phyloP scores from a whole-genome alignment of 1,139 yeast genomes.

The Zhuliangozyma parablackwelliae region DNA sequence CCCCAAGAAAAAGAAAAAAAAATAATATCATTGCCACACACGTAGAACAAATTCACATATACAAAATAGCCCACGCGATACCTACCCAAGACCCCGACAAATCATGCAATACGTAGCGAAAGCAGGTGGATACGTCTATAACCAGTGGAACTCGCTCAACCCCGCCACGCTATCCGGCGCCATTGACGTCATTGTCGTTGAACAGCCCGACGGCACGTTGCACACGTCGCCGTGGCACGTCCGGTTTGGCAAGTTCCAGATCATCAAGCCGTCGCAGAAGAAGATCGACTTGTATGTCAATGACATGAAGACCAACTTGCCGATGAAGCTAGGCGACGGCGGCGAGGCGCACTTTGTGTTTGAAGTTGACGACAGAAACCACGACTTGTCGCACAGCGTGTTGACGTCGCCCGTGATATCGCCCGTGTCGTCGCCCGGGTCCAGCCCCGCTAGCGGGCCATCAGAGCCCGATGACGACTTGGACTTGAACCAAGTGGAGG shows the following conservation, averaged over 20 bases:
- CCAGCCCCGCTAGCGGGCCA: constrained; percentile 25
- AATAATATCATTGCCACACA: too few species aligned
- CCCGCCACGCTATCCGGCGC: constrained; percentile 98
- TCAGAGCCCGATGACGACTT: constrained; percentile 10
- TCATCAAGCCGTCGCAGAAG: constrained; percentile 93
- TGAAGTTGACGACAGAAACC: constrained; percentile 70
- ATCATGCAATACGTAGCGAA: constrained; percentile 93
- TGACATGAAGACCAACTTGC: constrained; percentile 74
- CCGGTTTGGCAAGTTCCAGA: constrained; percentile 89
- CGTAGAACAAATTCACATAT: too few species aligned
- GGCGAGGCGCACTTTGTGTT: constrained; percentile 98
- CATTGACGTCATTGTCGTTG: constrained; percentile 94
- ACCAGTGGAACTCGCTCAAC: constrained; percentile 94
- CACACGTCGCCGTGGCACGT: constrained; percentile 97
- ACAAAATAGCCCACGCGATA: too few species aligned
- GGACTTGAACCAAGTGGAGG: constrained; percentile 30
- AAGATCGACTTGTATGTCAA: constrained; percentile 86
- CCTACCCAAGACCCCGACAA: too few species aligned
- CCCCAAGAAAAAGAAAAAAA: too few species aligned
- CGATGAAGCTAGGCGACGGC: constrained; percentile 95
- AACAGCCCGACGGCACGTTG: constrained; percentile 75
- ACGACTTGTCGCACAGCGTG: constrained; percentile 60
- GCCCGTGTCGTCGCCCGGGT: constrained; percentile 66
- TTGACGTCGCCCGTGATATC: constrained; percentile 91
- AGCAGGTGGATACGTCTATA: constrained; percentile 90